Base-by-base conservation (phyloP, 805 yeast genomes). In the Hanseniaspora nectarophila region DNA sequence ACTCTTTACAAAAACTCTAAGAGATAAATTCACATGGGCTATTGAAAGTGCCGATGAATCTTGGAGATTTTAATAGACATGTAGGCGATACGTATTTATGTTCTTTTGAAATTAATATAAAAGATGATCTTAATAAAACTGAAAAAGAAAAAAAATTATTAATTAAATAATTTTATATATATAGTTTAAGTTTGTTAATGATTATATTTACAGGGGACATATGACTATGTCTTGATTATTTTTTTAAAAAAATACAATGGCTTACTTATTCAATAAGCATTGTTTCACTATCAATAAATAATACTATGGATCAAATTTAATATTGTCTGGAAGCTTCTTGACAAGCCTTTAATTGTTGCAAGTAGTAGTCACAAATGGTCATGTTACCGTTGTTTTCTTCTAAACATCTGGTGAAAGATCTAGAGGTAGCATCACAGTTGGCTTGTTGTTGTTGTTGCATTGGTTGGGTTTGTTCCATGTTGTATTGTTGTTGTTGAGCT, bases 321-420 rank as follows among this genome's bases (percentile, higher is more conserved):
- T 85, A 89, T 61, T 77, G 85, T 59, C 81, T 77, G 52, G 95
- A 75, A 61, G 96, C 95, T 70, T 85, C 87, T 73, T 92, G 97
- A 71, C 98, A 92, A 20, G 97, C 94, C 74, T 85, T 90, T 69
- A 92, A 81, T 73, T 90, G 97, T 73, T 92, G 97, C 71, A 92
- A 76, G 72, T 92, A 92, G 78, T 78, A 92, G 65, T 89, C 97
- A 73, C 98, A 92, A 60, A 85, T 82, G 72, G 89, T 96, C 86
- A 86, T 85, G 78, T 92, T 88, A 61, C 98, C 98, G 59, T 76
- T 73, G 72, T 92, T 87, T 61, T 87, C 95, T 64, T 84, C 92
- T 65, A 92, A 74, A 75, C 98, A 92, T 74, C 85, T 84, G 59
- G 98, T 90, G 74, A 92, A 87, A 71, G 78, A 80, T 74, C 92